These are phyloP conservation scores for Betula pendula DNA, from an alignment of 306 rosid species.

Conservation along the genomic window DNA sequence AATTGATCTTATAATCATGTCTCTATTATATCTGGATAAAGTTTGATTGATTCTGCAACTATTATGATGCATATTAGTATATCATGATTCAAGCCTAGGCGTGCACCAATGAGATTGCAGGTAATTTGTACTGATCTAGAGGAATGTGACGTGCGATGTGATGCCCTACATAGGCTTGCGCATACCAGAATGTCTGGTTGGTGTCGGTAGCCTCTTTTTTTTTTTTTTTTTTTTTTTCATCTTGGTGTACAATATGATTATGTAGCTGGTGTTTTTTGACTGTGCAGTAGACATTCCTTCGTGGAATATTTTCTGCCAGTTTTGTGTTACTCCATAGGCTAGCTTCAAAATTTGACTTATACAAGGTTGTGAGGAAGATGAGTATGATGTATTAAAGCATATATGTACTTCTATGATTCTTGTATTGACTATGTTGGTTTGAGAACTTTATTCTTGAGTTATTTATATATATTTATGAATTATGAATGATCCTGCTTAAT, in stretches of 20 bases:
- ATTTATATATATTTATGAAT: not conserved
- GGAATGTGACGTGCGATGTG: constrained; percentile 21
- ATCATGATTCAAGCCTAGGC: not conserved
- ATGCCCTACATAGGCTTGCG: not conserved
- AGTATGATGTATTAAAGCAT: not conserved
- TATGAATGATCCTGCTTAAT: too few species aligned
- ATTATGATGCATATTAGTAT: not conserved
- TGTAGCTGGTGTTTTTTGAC: constrained; percentile 6
- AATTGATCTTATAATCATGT: not conserved
- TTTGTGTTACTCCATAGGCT: not conserved
- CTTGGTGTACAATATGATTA: not conserved
- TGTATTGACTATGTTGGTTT: not conserved
- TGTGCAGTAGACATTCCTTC: not conserved
- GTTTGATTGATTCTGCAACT: not conserved
- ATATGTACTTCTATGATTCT: not conserved
- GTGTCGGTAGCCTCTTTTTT: constrained; percentile 2
- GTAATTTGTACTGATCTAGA: not conserved
- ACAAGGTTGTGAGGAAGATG: not conserved
- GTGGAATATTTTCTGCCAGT: not conserved
- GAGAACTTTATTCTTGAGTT: not conserved
- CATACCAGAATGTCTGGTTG: constrained; percentile 3
- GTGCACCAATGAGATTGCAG: constrained; percentile 3
- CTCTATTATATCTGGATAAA: too few species aligned
- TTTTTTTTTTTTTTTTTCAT: not conserved
- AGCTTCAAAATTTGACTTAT: not conserved